Base-by-base conservation (phyloP, 768 basidiomycete genomes). In the Lactarius hatsudake region DNA sequence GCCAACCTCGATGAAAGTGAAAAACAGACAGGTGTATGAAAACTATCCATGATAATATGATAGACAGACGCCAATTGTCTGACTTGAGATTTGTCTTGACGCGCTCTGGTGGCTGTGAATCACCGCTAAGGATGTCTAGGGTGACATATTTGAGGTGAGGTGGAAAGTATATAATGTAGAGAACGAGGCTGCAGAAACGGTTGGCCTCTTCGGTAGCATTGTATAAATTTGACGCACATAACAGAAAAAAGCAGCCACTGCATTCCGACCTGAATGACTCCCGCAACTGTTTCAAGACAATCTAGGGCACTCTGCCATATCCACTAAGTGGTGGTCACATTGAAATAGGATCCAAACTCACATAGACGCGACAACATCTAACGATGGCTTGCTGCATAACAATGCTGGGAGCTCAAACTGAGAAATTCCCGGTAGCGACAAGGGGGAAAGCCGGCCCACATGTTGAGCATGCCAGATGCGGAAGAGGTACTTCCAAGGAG, bases 161-260 rank as follows among this genome's bases (percentile, higher is more conserved):
- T 0, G 97, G 97, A 75, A 93, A 98, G 80, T 95, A 98, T 48
- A 91, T 79, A 80, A 99, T 88, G 79, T 92, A 98, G 2, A 99
- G 85, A 0, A 96, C 82, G 65, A 98, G 82, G 54, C 96, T 98
- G 71, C 5, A n/a, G 8, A 26, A 56, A 7, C 3, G 20, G 30
- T 60, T 17, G 61, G 36, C 54, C 28, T 20, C 45, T 38, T 4
- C n/a, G 55, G n/a, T 59, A 32, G 42, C 10, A 43, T 28, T 61
- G 62, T 28, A 26, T 17, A 2, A 30, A 65, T n/a, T 10, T n/a
- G 18, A 82, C 90, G 63, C 71, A 96, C 96, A 97, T 88, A 61
- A 92, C 69, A 12, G 83, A 86, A 77, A 98, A 98, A 63, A 93
- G 79, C 34, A 86, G 76, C 94, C 94, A 98, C 74, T 94, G 93